phyloP scores from a whole-genome alignment of 1,284 basidiomycete species.

The Heterobasidion occidentale region DNA sequence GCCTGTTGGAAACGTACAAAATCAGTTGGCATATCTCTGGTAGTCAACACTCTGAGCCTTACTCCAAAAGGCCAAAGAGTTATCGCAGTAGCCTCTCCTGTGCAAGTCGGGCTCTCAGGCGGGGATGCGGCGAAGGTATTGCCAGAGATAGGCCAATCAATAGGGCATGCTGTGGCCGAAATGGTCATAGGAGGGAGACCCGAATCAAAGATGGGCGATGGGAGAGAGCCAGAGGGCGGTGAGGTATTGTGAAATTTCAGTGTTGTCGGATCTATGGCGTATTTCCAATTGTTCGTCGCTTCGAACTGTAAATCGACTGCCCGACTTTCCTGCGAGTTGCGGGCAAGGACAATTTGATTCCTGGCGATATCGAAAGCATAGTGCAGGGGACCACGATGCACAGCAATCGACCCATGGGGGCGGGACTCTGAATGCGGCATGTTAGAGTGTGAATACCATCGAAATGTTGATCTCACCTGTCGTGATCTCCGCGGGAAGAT shows the following conservation, averaged over 20 bases:
- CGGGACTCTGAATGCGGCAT: conserved; percentile 30
- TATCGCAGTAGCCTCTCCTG: conserved; percentile 33
- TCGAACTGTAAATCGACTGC: conserved; percentile 48
- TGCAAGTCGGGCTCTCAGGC: conserved; percentile 38
- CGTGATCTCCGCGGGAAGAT: conserved; percentile 41
- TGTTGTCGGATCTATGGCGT: conserved; percentile 48
- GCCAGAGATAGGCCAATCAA: conserved; percentile 42
- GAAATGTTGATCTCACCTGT: conserved; percentile 25
- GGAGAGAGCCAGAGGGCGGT: conserved; percentile 30
- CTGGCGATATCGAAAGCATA: conserved; percentile 46
- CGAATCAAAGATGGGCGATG: conserved; percentile 48
- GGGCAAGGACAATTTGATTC: conserved; percentile 33
- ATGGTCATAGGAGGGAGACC: conserved; percentile 44
- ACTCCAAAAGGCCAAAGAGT: conserved; percentile 47
- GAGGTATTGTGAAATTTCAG: conserved; percentile 34
- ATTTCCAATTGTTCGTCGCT: conserved; percentile 41
- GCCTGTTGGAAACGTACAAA: conserved; percentile 21
- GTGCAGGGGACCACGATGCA: conserved; percentile 49
- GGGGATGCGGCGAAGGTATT: conserved; percentile 42
- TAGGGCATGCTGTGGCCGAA: conserved; percentile 39
- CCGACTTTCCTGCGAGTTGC: conserved; percentile 36
- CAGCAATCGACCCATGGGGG: conserved; percentile 43
- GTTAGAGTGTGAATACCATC: neutral
- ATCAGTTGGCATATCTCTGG: neutral
- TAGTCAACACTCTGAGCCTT: conserved; percentile 16